Evolutionary conservation across 1,139 yeast genomes (phyloP).

Genomic region (Diutina sp.): DNA sequence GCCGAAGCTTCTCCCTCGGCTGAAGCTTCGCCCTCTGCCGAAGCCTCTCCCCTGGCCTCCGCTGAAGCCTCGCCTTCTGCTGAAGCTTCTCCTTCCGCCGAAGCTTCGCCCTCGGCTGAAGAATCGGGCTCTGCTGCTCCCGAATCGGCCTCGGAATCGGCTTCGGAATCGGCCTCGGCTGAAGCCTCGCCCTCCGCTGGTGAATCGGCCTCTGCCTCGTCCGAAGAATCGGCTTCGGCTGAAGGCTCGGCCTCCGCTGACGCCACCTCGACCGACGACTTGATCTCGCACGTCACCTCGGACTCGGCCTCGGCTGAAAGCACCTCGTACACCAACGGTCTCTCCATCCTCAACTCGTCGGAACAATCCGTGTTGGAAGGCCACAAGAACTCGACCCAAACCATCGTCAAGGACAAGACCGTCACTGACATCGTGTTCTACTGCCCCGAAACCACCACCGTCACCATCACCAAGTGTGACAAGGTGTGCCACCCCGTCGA

Average conservation of each 20-base stretch:
- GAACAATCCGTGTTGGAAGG: background rate
- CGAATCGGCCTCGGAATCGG: background rate
- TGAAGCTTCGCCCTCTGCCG: background rate
- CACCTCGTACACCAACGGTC: background rate
- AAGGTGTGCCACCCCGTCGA: background rate
- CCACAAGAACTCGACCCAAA: background rate
- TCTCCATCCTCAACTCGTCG: background rate
- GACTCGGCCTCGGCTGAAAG: background rate
- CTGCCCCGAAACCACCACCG: slow-evolving; percentile 2
- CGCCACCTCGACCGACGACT: background rate
- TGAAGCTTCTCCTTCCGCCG: background rate
- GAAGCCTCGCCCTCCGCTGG: background rate
- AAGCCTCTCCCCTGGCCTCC: background rate
- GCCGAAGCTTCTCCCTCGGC: background rate
- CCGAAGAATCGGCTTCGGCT: background rate
- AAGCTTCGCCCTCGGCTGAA: background rate
- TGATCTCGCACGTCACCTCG: background rate
- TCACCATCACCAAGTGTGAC: slow-evolving; percentile 1
- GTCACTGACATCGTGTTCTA: slow-evolving; percentile 2
- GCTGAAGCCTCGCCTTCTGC: background rate
- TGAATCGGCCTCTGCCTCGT: background rate
- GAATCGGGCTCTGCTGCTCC: background rate
- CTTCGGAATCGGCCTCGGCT: background rate
- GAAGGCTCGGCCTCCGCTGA: too few relatives aligned
- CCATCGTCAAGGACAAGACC: background rate